phyloP scores from a whole-genome alignment of 2,329 filamentous ascomycete species.

The Aspergillus pseudoterreus region DNA sequence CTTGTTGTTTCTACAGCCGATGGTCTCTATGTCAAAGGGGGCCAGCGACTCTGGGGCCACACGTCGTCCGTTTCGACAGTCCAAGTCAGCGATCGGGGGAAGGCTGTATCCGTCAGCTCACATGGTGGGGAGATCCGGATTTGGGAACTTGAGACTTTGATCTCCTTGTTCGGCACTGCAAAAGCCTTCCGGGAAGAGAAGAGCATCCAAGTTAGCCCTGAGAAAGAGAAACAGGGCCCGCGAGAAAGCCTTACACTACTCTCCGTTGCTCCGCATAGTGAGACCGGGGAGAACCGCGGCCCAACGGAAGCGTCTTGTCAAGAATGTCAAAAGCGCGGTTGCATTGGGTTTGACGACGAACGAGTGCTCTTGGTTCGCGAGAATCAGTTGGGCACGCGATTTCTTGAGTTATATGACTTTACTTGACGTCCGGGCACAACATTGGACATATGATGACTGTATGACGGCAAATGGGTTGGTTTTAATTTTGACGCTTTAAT shows the following conservation, averaged over 20 bases:
- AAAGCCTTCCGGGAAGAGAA: slow-evolving; percentile 44
- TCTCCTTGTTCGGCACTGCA: slow-evolving; percentile 45
- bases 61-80: slow-evolving; percentile 85
- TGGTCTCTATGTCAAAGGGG: slow-evolving; percentile 64
- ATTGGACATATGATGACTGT: not conserved
- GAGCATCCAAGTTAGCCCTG: slow-evolving; percentile 53
- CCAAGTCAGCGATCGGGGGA: slow-evolving; percentile 78
- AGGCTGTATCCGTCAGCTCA: slow-evolving; percentile 82
- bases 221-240: slow-evolving; percentile 18
- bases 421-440: slow-evolving; percentile 46
- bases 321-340: slow-evolving; percentile 50
- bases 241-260: slow-evolving; percentile 3
- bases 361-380: slow-evolving; percentile 84
- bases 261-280: slow-evolving; percentile 13
- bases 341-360: slow-evolving; percentile 87
- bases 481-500: not conserved
- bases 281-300: slow-evolving; percentile 13
- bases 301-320: slow-evolving; percentile 33
- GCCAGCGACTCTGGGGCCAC: slow-evolving; percentile 81
- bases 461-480: not conserved
- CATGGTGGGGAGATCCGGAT: slow-evolving; percentile 76
- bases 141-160: slow-evolving; percentile 81
- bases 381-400: slow-evolving; percentile 63
- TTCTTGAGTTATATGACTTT: slow-evolving; percentile 83
- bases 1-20: slow-evolving; percentile 70